Evolutionary conservation across 2,329 filamentous ascomycete species (phyloP).

Genomic region (Pseudocercospora macadamiae): DNA sequence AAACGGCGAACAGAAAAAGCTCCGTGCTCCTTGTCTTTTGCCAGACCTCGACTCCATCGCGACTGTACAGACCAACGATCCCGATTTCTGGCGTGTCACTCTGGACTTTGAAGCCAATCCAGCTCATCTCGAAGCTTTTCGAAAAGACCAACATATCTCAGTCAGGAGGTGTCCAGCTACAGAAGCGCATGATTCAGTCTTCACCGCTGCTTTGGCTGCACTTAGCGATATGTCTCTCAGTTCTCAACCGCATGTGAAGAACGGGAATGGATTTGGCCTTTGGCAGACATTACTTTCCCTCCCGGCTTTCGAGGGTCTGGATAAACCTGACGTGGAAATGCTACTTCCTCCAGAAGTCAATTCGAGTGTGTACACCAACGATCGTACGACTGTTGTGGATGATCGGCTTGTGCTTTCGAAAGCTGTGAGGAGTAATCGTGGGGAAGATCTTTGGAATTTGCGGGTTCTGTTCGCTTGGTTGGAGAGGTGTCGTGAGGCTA

Average conservation of each 20-base stretch:
- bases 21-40: constrained; percentile 61
- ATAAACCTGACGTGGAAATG: constrained; percentile 65
- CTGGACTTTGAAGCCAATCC: constrained; percentile 72
- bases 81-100: constrained; percentile 78
- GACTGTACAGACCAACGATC: constrained; percentile 63
- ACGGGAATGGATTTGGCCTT: constrained; percentile 38
- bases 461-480: constrained; percentile 68
- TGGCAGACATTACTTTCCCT: constrained; percentile 77
- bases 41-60: constrained; percentile 67
- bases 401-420: constrained; percentile 65
- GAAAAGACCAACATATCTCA: constrained; percentile 70
- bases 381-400: constrained; percentile 68
- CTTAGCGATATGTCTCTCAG: constrained; percentile 62
- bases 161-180: constrained; percentile 65
- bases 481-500: constrained; percentile 44
- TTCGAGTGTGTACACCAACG: constrained; percentile 54
- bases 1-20: constrained; percentile 30
- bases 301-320: constrained; percentile 52
- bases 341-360: constrained; percentile 41
- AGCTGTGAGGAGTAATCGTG: constrained; percentile 48
- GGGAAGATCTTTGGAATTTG: constrained; percentile 64
- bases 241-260: neutral
- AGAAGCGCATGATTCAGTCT: constrained; percentile 59
- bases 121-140: constrained; percentile 66
- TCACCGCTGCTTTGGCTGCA: constrained; percentile 73